A percentile compares a stretch with the other conserved stretches of the same genome.
These are phyloP conservation scores for Torulaspora indica DNA, from an alignment of 805 yeast genomes.

Conservation along the genomic window DNA sequence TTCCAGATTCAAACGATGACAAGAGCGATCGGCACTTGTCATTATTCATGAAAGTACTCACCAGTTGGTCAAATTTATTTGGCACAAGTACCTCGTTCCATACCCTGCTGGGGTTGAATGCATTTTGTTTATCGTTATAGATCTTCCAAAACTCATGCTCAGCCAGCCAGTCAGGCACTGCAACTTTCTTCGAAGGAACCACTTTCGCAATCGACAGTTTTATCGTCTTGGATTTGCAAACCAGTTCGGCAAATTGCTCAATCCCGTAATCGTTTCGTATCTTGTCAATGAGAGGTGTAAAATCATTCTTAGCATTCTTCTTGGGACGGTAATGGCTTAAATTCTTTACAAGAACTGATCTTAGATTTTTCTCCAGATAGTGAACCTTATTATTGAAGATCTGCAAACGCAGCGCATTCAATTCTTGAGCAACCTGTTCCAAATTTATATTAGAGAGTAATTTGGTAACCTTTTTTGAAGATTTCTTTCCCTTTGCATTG, in stretches of 20 bases:
- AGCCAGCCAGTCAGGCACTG: slow-evolving; percentile 27
- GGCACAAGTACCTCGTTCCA: slow-evolving; percentile 36
- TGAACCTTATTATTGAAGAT: slow-evolving; percentile 31
- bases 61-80: slow-evolving; percentile 24
- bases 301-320: slow-evolving; percentile 13
- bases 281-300: slow-evolving; percentile 8
- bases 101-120: slow-evolving; percentile 44
- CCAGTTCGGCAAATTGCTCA: slow-evolving; percentile 21
- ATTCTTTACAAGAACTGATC: slow-evolving; percentile 13
- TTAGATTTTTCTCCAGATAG: slow-evolving; percentile 25
- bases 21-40: slow-evolving; percentile 46
- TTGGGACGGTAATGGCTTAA: slow-evolving; percentile 13
- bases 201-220: slow-evolving; percentile 25
- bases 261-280: slow-evolving; percentile 11
- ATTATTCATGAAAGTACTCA: slow-evolving; percentile 44
- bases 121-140: slow-evolving; percentile 31
- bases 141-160: slow-evolving; percentile 27
- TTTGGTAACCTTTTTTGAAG: slow-evolving; percentile 25
- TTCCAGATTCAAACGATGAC: slow-evolving; percentile 38
- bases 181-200: slow-evolving; percentile 14
- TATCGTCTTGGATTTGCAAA: slow-evolving; percentile 28
- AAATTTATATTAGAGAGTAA: slow-evolving; percentile 16
- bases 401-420: slow-evolving; percentile 20
- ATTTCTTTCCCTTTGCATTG: slow-evolving; percentile 34
- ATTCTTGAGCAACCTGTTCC: slow-evolving; percentile 15